A percentile compares a stretch with the other conserved stretches of the same genome.
Evolutionary conservation across 768 basidiomycete genomes (phyloP).

Genomic region (Rhodotorula babjevae): DNA sequence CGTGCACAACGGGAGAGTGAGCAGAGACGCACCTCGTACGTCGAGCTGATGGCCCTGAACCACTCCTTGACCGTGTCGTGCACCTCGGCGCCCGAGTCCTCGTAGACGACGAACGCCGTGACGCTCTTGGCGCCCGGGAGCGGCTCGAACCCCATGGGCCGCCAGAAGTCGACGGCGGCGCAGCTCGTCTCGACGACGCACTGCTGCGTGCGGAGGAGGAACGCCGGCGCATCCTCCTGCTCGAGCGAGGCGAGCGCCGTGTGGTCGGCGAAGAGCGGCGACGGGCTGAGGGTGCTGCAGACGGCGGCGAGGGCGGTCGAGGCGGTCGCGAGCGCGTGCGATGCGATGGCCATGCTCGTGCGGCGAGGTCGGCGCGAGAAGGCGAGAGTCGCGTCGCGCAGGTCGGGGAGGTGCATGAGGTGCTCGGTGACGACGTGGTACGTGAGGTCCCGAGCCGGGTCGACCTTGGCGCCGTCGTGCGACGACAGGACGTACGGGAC

Average conservation of each 20-base stretch:
- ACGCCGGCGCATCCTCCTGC: background rate
- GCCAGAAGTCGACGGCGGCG: constrained; percentile 28
- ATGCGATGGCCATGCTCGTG: background rate
- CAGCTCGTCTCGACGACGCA: constrained; percentile 14
- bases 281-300: constrained; percentile 4
- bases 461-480: background rate
- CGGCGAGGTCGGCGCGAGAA: background rate
- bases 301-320: background rate
- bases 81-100: constrained; percentile 16
- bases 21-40: constrained; percentile 14
- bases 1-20: no score
- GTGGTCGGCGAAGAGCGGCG: constrained; percentile 27
- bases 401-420: background rate
- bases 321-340: background rate
- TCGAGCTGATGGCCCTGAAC: background rate
- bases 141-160: constrained; percentile 38
- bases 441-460: background rate
- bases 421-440: constrained; percentile 7
- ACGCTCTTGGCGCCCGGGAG: constrained; percentile 26
- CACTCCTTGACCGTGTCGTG: constrained; percentile 10
- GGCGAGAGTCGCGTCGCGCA: background rate
- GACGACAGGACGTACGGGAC: background rate
- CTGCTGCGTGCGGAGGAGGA: constrained; percentile 30
- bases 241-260: constrained; percentile 4
- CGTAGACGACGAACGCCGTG: constrained; percentile 26